These are phyloP conservation scores for Smittium mucronatum DNA, from an alignment of 371 early-diverging fungal genomes.

Conservation along the genomic window DNA sequence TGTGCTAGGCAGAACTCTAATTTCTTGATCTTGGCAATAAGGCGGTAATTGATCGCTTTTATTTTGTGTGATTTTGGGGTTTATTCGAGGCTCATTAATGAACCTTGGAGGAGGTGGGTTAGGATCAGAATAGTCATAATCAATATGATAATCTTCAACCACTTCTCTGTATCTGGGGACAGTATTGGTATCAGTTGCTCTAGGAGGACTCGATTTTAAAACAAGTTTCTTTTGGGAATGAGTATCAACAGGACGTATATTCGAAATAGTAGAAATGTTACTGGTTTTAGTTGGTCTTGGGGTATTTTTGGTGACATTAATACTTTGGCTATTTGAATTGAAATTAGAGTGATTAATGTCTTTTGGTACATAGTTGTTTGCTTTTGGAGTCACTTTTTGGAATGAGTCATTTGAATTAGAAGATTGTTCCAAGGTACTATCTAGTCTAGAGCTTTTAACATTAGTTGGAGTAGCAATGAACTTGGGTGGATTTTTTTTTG, in stretches of 20 bases:
- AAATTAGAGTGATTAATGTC: background rate
- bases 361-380: no score
- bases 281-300: background rate
- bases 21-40: no score
- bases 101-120: background rate
- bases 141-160: background rate
- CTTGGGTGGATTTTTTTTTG: background rate
- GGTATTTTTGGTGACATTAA: background rate
- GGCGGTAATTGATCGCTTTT: no score
- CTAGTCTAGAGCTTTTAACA: background rate
- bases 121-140: background rate
- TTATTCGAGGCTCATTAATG: background rate
- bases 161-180: background rate
- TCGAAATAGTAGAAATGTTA: no score
- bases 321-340: background rate
- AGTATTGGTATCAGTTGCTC: background rate
- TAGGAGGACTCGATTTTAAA: background rate
- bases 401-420: background rate
- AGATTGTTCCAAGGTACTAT: background rate
- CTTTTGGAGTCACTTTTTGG: no score
- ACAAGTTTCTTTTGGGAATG: background rate
- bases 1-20: background rate
- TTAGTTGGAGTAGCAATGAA: background rate
- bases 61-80: background rate
- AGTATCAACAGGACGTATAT: no score